Evolutionary conservation across 1,284 basidiomycete species (phyloP).

Genomic region (Malassezia vespertilionis): DNA sequence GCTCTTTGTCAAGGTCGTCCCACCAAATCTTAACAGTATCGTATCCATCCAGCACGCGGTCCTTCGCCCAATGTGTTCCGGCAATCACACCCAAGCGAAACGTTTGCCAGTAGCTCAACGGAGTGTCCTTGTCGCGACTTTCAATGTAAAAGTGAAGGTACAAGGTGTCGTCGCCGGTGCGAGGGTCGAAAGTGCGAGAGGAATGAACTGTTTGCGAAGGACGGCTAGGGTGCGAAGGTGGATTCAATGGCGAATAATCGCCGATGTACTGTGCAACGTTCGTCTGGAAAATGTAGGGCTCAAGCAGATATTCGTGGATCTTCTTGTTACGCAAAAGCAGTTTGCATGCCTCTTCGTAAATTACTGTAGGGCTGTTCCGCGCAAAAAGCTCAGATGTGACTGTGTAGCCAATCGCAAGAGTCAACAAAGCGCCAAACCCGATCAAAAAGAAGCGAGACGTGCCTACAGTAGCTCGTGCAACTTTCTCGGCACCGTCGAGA

Average conservation of each 20-base stretch:
- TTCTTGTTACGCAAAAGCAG: conserved; percentile 62
- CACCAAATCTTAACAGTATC: conserved; percentile 13
- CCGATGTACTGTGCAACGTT: conserved; percentile 17
- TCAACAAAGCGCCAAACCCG: conserved; percentile 57
- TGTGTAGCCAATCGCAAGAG: conserved; percentile 60
- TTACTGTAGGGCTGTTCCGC: conserved; percentile 77
- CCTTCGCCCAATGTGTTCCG: conserved; percentile 24
- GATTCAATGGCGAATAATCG: conserved; percentile 31
- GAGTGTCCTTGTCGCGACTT: conserved; percentile 30
- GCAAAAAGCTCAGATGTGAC: conserved; percentile 80
- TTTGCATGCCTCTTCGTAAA: conserved; percentile 76
- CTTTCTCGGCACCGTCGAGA: conserved; percentile 69
- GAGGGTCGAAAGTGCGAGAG: conserved; percentile 19
- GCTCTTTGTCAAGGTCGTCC: conserved; percentile 1
- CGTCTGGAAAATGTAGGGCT: conserved; percentile 35
- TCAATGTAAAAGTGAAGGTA: conserved; percentile 33
- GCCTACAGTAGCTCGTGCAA: conserved; percentile 62
- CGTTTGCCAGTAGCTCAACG: conserved; percentile 26
- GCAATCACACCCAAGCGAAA: conserved; percentile 21
- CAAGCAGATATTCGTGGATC: conserved; percentile 28
- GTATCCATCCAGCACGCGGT: conserved; percentile 23
- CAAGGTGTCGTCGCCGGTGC: conserved; percentile 29
- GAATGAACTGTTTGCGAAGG: conserved; percentile 28
- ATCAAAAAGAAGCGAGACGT: conserved; percentile 70
- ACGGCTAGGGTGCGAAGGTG: conserved; percentile 19